Base-by-base conservation (phyloP, 805 yeast species). In the Barnettozyma salicaria region DNA sequence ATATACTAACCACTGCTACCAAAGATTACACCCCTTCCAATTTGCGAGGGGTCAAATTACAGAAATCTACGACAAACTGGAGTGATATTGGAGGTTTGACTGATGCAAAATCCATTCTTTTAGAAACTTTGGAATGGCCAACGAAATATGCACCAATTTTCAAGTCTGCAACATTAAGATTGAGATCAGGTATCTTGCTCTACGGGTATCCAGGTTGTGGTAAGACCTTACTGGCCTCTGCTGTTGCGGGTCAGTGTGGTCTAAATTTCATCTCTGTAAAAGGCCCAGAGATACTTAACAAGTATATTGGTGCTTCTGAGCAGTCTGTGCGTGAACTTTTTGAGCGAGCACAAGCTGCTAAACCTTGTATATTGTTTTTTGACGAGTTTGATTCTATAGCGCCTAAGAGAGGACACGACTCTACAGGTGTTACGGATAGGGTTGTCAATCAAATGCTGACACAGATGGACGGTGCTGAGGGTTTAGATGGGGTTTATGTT, bases 191-290 rank as follows among this genome's bases (percentile, higher is more conserved):
- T 34, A 76, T 90, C 18, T 63, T 90, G 34, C 70, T 90, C 11
- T 90, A 90, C 59, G 98, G 98, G 0, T 90, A 86, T 55, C 97
- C 98, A 0, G 98, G 98, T 2, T 90, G 98, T 61, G 98, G 98
- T 31, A 90, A 90, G 59, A 90, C 97, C 0, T 66, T 89, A 43
- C 60, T 90, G 27, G 97, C 97, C 1, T 82, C 92, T 39, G 96
- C 97, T 0, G 84, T 90, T 35, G 95, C 96, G 2, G 80, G 87
- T 2, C 92, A 89, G 55, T 88, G 96, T 62, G 97, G 97, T 0
- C 66, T 90, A 42, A 90, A 90, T 52, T 90, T 90, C 56, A 89
- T 90, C 19, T 82, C 95, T 1, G 82, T 90, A 31, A 90, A 90
- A 55, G 97, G 97, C 9, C 97, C 97, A 0, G 97, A 90, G 56